phyloP scores from a whole-genome alignment of 2,329 filamentous ascomycete species.

The Nemania serpens region DNA sequence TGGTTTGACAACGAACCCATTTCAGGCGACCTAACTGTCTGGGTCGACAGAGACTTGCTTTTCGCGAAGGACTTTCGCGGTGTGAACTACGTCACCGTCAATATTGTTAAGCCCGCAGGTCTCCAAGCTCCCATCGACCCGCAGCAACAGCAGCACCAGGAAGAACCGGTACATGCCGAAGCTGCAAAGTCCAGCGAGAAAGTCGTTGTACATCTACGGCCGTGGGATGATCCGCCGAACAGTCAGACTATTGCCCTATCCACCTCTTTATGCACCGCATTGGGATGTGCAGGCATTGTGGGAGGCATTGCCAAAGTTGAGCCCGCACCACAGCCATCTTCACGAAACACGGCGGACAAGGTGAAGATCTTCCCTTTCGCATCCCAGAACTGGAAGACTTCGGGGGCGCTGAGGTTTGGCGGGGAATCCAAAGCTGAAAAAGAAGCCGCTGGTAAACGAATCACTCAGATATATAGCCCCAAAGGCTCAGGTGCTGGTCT shows the following conservation, averaged over 20 bases:
- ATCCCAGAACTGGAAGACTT: constrained; percentile 56
- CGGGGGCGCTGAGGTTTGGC: constrained; percentile 79
- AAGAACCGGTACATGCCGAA: constrained; percentile 65
- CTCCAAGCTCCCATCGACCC: constrained; percentile 73
- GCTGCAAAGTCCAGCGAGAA: constrained; percentile 62
- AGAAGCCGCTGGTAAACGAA: constrained; percentile 74
- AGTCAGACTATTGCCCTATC: constrained; percentile 81
- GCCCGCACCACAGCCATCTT: constrained; percentile 74
- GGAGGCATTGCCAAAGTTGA: constrained; percentile 89
- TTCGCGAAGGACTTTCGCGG: constrained; percentile 74
- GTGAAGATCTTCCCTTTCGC: constrained; percentile 85
- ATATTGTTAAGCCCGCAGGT: constrained; percentile 82
- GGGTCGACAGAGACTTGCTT: constrained; percentile 82
- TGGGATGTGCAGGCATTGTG: constrained; percentile 74
- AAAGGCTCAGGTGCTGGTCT: constrained; percentile 61
- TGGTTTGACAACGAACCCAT: constrained; percentile 76
- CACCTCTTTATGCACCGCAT: constrained; percentile 71
- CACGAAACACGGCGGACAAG: constrained; percentile 65
- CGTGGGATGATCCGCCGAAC: constrained; percentile 88
- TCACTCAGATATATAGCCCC: constrained; percentile 72
- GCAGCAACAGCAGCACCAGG: constrained; percentile 63
- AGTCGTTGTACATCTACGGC: constrained; percentile 73
- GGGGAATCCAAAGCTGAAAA: constrained; percentile 83
- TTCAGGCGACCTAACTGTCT: constrained; percentile 69
- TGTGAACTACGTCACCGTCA: constrained; percentile 77